Evolutionary conservation across 257 asterid genomes (phyloP), one percentile per base, ranked within the genome.

Genomic region (Verbascum thapsus): DNA sequence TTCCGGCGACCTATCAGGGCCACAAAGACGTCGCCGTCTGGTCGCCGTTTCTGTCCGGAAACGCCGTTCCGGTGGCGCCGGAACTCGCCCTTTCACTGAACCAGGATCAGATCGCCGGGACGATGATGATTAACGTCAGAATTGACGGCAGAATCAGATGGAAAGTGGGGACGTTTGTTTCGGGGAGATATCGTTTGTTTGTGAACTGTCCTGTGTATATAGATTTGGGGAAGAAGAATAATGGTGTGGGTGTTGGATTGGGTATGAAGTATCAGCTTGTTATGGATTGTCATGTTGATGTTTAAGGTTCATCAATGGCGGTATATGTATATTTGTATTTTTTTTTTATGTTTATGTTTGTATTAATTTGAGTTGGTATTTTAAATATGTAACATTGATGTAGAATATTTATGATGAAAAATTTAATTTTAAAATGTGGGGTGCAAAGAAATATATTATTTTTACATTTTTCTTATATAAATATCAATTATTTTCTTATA

Each of bases 171-270:
- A 76, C 83, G 53, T 82, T 86, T 53, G 23, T 86, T 39, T 61
- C 91, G 3, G 75, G 86, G 7, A 78, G 37, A 63, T 88, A 88
- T 57, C 94, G 57, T 63, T 45, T 91, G 78, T 15, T 44, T 57
- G 95, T 67, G 10, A 84, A 81, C 63, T 91, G 96, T 53, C 98
- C 96, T 3, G 96, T 94, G 41, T 91, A 88, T 63, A 72, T 91
- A 0, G 77, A 79, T 50, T 68, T 78, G 17, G 87, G 90, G 0
- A 60, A 45, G 10, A 50, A 41, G 9, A 65, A 66, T 12, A 23
- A 37, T 12, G 73, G 64, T 2, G 40, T 78, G 4, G 61, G 35
- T 5, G 68, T 69, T 4, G 87, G 87, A 1, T 37, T 78, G 2
- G 83, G 70, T 16, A 63, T 72, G 0, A 84, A 87, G 74, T 81